Conservation (phyloP, 2,329 filamentous ascomycete genomes). For the Aspergillus flavus region DNA sequence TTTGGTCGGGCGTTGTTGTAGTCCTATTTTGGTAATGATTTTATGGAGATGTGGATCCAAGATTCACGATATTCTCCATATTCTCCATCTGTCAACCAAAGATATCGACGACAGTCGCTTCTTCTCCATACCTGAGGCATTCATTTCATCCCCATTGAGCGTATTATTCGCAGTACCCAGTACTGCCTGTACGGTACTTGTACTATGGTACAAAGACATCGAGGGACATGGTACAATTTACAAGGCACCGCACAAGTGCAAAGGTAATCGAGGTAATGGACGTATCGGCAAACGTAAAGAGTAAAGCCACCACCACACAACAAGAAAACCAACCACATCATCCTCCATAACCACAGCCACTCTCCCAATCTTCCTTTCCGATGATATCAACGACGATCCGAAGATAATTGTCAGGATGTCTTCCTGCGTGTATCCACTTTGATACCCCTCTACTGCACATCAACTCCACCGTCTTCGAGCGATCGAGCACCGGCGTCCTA, state of each 20-base stretch:
- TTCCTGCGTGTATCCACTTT: background rate
- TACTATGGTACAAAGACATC: background rate
- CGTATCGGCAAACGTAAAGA: background rate
- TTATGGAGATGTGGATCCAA: background rate
- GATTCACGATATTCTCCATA: background rate
- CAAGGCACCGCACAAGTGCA: background rate
- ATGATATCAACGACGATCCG: constrained; percentile 11
- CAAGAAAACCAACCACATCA: background rate
- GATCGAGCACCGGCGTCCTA: background rate
- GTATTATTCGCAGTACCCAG: background rate
- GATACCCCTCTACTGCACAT: constrained; percentile 9
- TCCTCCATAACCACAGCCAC: background rate
- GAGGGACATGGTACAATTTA: background rate
- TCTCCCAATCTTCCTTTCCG: background rate
- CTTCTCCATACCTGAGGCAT: background rate
- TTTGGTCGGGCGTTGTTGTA: background rate
- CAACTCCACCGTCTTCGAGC: constrained; percentile 9
- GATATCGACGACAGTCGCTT: no score
- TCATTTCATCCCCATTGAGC: background rate
- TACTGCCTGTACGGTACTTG: background rate
- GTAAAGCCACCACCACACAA: background rate
- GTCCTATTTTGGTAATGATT: background rate
- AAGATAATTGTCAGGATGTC: background rate
- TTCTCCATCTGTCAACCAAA: background rate
- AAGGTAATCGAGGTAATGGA: background rate